Conservation (phyloP, 1,284 basidiomycete genomes). For the Boletus semigastroideus region DNA sequence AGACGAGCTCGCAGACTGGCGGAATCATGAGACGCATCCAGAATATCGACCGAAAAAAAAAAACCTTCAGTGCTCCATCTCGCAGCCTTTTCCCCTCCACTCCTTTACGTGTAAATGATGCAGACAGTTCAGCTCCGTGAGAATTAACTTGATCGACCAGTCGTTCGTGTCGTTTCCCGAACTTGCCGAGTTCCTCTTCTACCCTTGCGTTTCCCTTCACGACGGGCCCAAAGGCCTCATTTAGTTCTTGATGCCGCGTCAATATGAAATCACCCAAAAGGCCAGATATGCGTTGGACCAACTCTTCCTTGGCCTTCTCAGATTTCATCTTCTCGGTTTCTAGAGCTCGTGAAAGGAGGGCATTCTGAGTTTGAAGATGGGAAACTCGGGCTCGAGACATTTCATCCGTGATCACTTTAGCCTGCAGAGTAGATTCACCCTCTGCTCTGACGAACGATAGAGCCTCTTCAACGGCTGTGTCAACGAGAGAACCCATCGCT, state of each 20-base stretch:
- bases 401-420: slow-evolving; percentile 50
- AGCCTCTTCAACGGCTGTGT: slow-evolving; percentile 59
- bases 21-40: slow-evolving; percentile 16
- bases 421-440: slow-evolving; percentile 48
- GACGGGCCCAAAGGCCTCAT: slow-evolving; percentile 55
- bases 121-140: slow-evolving; percentile 41
- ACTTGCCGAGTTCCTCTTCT: slow-evolving; percentile 49
- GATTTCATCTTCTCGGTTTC: slow-evolving; percentile 66
- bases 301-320: slow-evolving; percentile 65
- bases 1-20: slow-evolving; percentile 44
- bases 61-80: slow-evolving; percentile 63
- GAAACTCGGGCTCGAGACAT: slow-evolving; percentile 60
- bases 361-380: slow-evolving; percentile 73
- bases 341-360: slow-evolving; percentile 60
- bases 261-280: slow-evolving; percentile 71
- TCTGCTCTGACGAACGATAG: slow-evolving; percentile 58
- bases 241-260: slow-evolving; percentile 68
- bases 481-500: slow-evolving; percentile 54
- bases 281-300: slow-evolving; percentile 70
- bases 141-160: slow-evolving; percentile 43
- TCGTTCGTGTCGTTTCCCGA: slow-evolving; percentile 49
- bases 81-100: slow-evolving; percentile 55
- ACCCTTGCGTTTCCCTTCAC: slow-evolving; percentile 56
- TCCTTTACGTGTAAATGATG: slow-evolving; percentile 45
- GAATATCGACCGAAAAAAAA: background rate